Evolutionary conservation across 257 asterid genomes (phyloP).

Genomic region (Penstemon eatonii): DNA sequence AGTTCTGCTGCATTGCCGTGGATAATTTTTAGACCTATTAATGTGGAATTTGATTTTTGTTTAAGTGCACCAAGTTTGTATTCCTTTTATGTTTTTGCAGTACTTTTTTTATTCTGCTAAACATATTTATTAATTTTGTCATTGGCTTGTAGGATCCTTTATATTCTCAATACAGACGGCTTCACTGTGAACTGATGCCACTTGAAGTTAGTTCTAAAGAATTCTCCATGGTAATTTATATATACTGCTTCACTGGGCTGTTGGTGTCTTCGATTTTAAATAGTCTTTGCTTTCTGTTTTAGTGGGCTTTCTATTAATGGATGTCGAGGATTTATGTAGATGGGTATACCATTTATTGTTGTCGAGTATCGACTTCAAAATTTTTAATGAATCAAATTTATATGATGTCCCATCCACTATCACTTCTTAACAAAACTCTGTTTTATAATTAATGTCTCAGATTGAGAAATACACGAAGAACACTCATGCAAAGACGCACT

Average conservation of each 20-base stretch:
- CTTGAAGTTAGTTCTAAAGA: conserved; percentile 64
- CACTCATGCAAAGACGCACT: conserved; percentile 91
- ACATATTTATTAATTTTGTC: conserved; percentile 1
- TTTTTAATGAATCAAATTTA: neutral
- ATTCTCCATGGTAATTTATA: conserved; percentile 55
- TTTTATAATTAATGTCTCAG: conserved; percentile 38
- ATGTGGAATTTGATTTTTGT: conserved; percentile 6
- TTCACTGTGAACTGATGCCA: conserved; percentile 70
- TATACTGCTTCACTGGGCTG: neutral
- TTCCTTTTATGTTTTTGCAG: neutral
- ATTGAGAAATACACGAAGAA: conserved; percentile 76
- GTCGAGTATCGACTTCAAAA: neutral
- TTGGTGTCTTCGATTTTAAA: neutral
- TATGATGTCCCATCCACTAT: neutral
- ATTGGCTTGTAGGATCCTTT: conserved; percentile 65
- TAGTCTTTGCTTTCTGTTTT: conserved; percentile 20
- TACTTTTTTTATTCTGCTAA: conserved; percentile 1
- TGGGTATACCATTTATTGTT: neutral
- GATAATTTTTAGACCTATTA: neutral
- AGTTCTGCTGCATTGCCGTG: neutral
- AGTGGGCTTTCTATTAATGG: conserved; percentile 1
- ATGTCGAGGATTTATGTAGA: conserved; percentile 1
- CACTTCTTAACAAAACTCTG: conserved; percentile 12
- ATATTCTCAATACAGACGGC: conserved; percentile 72
- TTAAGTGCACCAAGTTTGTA: neutral